Base-by-base conservation (phyloP, 257 asterid species). In the Orobanche coerulescens region DNA sequence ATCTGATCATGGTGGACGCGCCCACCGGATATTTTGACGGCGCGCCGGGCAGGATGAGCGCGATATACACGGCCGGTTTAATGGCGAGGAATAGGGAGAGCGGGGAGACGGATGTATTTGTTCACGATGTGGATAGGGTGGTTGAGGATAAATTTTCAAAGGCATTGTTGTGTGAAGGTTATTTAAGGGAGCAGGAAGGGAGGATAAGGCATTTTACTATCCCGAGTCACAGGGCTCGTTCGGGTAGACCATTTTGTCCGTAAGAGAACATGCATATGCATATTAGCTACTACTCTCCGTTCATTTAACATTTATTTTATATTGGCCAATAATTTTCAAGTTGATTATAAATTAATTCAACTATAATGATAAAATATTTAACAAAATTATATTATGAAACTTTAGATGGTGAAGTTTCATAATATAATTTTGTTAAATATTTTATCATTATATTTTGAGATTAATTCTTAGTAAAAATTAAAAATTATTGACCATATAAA, bases 11-110 rank as follows among this genome's bases (percentile, higher is more conserved):
- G 96, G 95, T 90, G 53, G 97, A 90, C 31, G 97, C 97, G 2
- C 96, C 97, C 0, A 87, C 95, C 0, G 95, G 97, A 6, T 87
- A 84, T 73, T 80, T 76, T 16, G 89, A 85, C 0, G 86, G 66
- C 4, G 94, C 96, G 0, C 96, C 97, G 0, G 95, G 97, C 15
- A 75, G 97, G 60, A 90, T 87, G 97, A 81, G 69, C 14, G 97
- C 95, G 3, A 83, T 90, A 4, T 90, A 87, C 73, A 87, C 97
- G 0, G 89, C 89, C 0, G 97, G 96, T 12, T 24, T 87, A 75
- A 83, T 90, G 76, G 94, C 95, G 3, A 77, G 97, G 47, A 85
- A 87, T 15, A 71, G 88, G 12, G 91, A 74, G 28, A 68, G 30
- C 3, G 96, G 89, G 0, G 96, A 87, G 40, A 81, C 94, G 1